These are phyloP conservation scores for Phytophthora kernoviae DNA, from an alignment of 352 stramenopile genomes.

Conservation along the genomic window DNA sequence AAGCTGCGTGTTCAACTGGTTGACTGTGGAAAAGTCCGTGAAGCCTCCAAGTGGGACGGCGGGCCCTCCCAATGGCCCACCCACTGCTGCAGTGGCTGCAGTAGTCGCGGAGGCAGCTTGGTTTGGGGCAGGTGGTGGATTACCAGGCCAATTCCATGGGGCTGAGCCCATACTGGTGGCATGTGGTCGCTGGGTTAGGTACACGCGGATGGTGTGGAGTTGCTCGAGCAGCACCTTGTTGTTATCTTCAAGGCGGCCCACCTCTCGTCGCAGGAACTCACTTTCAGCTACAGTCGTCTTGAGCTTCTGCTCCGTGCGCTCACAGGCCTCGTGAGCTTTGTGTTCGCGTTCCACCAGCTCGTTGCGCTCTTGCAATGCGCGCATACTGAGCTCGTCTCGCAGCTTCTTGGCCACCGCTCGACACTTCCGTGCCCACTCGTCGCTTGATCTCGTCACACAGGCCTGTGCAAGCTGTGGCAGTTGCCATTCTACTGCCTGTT, in stretches of 20 bases:
- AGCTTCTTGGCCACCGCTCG: conserved; percentile 37
- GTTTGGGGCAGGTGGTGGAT: conserved; percentile 1
- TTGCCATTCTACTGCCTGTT: conserved; percentile 51
- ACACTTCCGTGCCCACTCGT: conserved; percentile 49
- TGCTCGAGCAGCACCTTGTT: conserved; percentile 67
- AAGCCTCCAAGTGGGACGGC: conserved; percentile 22
- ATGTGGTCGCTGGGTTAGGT: conserved; percentile 55
- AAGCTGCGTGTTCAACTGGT: conserved; percentile 55
- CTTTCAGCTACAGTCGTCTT: conserved; percentile 44
- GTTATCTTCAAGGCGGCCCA: conserved; percentile 59
- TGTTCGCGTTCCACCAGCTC: conserved; percentile 35
- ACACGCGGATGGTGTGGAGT: conserved; percentile 60
- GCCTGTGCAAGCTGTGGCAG: conserved; percentile 57
- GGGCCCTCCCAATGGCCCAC: background rate
- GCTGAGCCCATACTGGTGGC: conserved; percentile 12
- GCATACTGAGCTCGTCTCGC: conserved; percentile 36
- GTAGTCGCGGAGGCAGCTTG: background rate
- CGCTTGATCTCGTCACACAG: conserved; percentile 47
- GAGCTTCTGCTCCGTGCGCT: conserved; percentile 45
- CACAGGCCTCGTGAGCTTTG: conserved; percentile 30
- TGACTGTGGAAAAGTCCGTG: conserved; percentile 40
- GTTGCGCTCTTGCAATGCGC: conserved; percentile 40
- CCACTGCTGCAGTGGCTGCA: too few relatives aligned
- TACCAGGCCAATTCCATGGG: conserved; percentile 17
- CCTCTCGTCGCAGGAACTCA: conserved; percentile 56